phyloP scores from a whole-genome alignment of 2,329 filamentous ascomycete species.

The Diaporthe sp. region DNA sequence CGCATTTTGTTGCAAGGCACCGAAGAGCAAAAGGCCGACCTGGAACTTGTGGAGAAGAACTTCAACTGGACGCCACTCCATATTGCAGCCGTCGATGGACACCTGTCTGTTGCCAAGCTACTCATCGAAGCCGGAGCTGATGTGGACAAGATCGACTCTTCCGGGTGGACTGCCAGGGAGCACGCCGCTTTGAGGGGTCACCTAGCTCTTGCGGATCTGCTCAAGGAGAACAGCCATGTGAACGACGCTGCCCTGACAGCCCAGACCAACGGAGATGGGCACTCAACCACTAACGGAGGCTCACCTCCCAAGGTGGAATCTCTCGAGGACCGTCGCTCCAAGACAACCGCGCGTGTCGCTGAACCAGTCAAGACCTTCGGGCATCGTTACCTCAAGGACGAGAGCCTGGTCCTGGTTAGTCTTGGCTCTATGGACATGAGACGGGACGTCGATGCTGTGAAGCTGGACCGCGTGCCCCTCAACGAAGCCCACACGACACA shows the following conservation, averaged over 20 bases:
- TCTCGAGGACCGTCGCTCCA: conserved; percentile 70
- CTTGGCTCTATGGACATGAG: conserved; percentile 95
- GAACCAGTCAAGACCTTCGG: conserved; percentile 96
- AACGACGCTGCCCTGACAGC: conserved; percentile 39
- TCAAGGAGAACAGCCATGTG: conserved; percentile 64
- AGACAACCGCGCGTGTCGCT: conserved; percentile 63
- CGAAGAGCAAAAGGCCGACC: conserved; percentile 76
- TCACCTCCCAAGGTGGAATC: conserved; percentile 69
- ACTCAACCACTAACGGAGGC: conserved; percentile 45
- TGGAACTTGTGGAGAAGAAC: conserved; percentile 83
- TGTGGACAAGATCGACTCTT: conserved; percentile 80
- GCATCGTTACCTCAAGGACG: conserved; percentile 90
- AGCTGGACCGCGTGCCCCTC: conserved; percentile 88
- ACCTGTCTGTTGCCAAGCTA: conserved; percentile 79
- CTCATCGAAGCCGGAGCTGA: conserved; percentile 85
- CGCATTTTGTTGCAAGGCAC: conserved; percentile 80
- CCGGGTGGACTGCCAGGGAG: conserved; percentile 94
- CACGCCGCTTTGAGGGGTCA: conserved; percentile 93
- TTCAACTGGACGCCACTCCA: conserved; percentile 98
- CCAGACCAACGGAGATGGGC: conserved; percentile 32
- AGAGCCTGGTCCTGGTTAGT: conserved; percentile 91
- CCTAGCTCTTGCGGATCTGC: conserved; percentile 79
- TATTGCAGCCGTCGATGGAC: conserved; percentile 91
- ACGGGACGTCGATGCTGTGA: conserved; percentile 84
- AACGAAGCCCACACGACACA: conserved; percentile 91